A percentile compares a stretch with the other conserved stretches of the same genome.
Conservation (phyloP, 176 grass and related monocot genomes). For the Neostapfia colusana region DNA sequence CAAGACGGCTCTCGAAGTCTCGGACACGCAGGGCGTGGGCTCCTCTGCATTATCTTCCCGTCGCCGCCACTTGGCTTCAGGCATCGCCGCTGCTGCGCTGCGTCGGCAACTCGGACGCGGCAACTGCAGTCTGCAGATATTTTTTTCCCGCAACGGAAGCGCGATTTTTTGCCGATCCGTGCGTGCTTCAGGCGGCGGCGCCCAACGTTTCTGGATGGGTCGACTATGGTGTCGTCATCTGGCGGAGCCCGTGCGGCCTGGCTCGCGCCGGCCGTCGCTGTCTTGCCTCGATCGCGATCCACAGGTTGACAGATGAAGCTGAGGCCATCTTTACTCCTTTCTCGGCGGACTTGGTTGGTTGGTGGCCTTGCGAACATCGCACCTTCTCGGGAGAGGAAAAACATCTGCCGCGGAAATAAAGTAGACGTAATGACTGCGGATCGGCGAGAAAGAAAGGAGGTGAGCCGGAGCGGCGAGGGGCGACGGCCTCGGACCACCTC, state of each 20-base stretch:
- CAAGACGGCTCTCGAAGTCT: not conserved
- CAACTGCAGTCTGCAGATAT: not conserved
- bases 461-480: conserved; percentile 28
- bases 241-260: not conserved
- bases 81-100: not conserved
- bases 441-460: not conserved
- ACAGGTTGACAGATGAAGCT: too few relatives aligned
- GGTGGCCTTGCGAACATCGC: not conserved
- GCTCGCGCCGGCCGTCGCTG: not conserved
- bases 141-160: not conserved
- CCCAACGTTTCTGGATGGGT: not conserved
- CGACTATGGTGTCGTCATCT: not conserved
- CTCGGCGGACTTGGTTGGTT: not conserved
- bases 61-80: not conserved
- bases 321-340: not conserved
- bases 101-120: not conserved
- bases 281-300: not conserved
- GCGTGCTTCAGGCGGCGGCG: not conserved
- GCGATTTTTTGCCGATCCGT: not conserved
- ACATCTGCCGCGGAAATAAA: not conserved
- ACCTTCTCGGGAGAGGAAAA: not conserved
- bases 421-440: not conserved
- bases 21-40: not conserved
- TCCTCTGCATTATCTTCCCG: not conserved
- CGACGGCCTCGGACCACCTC: not conserved